Evolutionary conservation across 1,284 basidiomycete species (phyloP), one percentile per base, ranked within the genome.

Genomic region (Moniliophthora roreri): DNA sequence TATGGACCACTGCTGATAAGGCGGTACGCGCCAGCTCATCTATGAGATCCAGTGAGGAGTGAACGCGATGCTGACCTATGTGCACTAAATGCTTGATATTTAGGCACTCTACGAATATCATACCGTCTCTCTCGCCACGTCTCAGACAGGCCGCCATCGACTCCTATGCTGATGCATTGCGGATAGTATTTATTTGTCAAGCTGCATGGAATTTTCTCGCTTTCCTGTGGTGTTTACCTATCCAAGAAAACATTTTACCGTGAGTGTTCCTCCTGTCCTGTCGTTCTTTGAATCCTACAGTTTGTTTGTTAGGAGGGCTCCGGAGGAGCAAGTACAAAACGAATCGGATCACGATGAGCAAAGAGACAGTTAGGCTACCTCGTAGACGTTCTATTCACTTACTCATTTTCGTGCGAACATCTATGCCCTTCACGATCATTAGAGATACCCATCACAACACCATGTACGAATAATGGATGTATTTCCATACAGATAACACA

Each of bases 161-260:
- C 58, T 91, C 92, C 0, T 99, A 98, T 71, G 84, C 85, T 32
- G 81, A 84, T 62, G 91, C 93, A 42, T 75, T 98, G 60, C 84
- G 84, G 61, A 82, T 85, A 60, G 93, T 96, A 51, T 99, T 98
- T 74, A 81, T 93, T 55, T 87, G 85, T 62, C 87, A 85, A 65
- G 76, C 79, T 56, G 87, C 77, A 24, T 69, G 84, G 60, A 85
- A 84, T 59, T 62, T 89, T 63, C 62, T 89, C 50, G 78, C 79
- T 37, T 79, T 91, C 64, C 69, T 74, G 69, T 77, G 73, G 26
- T 85, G 82, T 63, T 59, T 91, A 57, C 85, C 87, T 4, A 91
- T 93, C 51, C 81, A 89, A 70, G 90, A 92, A 65, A 85, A 84
- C 62, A 71, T 77, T 28, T 65, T 90, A 59, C 85, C 89, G 85